Conservation (phyloP, 345 rosid genomes). For the Cardamine chenopodiifolia region DNA sequence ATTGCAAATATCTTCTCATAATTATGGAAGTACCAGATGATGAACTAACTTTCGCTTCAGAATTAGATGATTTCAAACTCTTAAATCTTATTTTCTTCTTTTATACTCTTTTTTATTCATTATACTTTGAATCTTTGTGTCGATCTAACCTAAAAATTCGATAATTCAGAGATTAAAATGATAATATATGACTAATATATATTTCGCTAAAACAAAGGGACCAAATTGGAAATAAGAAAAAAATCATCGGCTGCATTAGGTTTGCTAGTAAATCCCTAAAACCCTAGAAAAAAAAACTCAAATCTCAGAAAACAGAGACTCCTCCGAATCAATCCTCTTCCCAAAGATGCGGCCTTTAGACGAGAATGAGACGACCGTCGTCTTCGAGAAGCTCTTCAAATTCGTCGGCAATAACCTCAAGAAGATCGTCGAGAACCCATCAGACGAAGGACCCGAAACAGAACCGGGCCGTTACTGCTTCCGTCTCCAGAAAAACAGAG, state of each 20-base stretch:
- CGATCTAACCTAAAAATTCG: no score
- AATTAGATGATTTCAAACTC: no score
- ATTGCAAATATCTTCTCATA: no score
- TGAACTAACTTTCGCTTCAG: no score
- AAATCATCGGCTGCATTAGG: slow-evolving; percentile 28
- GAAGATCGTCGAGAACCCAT: slow-evolving; percentile 83
- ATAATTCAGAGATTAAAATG: no score
- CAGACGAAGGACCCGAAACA: slow-evolving; percentile 82
- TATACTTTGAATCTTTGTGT: no score
- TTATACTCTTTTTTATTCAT: no score
- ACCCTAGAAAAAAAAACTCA: slow-evolving; percentile 22
- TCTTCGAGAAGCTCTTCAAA: slow-evolving; percentile 78
- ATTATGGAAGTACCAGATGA: no score
- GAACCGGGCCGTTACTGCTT: slow-evolving; percentile 81
- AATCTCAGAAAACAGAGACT: slow-evolving; percentile 22
- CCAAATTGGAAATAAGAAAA: background rate
- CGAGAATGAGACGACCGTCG: slow-evolving; percentile 81
- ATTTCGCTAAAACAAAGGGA: slow-evolving; percentile 12
- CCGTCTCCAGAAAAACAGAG: slow-evolving; percentile 82
- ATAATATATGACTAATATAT: no score
- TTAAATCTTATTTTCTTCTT: no score
- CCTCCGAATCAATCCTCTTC: background rate
- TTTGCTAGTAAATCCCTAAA: slow-evolving; percentile 27
- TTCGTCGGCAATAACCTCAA: slow-evolving; percentile 91
- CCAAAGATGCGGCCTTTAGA: slow-evolving; percentile 75